A percentile compares a stretch with the other conserved stretches of the same genome.
Conservation (phyloP, 371 early-diverging fungal genomes). For the Mortierella sp. region DNA sequence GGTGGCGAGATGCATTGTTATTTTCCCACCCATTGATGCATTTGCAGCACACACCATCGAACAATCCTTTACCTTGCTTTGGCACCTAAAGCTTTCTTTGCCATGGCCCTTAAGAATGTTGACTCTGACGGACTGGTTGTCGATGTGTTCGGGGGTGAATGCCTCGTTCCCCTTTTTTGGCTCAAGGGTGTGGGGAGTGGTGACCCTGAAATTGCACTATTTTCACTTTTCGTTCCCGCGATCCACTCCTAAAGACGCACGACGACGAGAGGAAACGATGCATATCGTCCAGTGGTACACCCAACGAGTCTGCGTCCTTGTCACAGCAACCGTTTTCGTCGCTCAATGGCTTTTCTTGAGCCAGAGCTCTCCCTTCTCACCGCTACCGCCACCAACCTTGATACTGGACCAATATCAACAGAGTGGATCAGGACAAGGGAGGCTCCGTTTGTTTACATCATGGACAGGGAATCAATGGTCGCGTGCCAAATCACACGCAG, state of each 20-base stretch:
- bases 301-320: not conserved
- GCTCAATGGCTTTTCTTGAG: not conserved
- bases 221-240: not conserved
- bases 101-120: too few relatives aligned
- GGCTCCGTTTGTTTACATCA: not conserved
- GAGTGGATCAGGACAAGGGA: not conserved
- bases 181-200: too few relatives aligned
- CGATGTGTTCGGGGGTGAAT: too few relatives aligned
- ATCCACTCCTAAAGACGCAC: not conserved
- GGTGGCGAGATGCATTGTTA: too few relatives aligned
- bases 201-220: too few relatives aligned
- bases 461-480: not conserved
- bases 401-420: not conserved
- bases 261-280: not conserved
- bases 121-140: too few relatives aligned
- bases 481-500: not conserved
- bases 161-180: too few relatives aligned
- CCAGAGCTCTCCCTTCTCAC: not conserved
- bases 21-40: too few relatives aligned
- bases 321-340: not conserved
- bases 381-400: not conserved
- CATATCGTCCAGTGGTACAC: not conserved
- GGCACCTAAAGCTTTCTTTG: too few relatives aligned
- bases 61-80: too few relatives aligned
- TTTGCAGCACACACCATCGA: too few relatives aligned